Evolutionary conservation across 176 grass and related monocot genomes (phyloP).

Genomic region (Luzula sylvatica): DNA sequence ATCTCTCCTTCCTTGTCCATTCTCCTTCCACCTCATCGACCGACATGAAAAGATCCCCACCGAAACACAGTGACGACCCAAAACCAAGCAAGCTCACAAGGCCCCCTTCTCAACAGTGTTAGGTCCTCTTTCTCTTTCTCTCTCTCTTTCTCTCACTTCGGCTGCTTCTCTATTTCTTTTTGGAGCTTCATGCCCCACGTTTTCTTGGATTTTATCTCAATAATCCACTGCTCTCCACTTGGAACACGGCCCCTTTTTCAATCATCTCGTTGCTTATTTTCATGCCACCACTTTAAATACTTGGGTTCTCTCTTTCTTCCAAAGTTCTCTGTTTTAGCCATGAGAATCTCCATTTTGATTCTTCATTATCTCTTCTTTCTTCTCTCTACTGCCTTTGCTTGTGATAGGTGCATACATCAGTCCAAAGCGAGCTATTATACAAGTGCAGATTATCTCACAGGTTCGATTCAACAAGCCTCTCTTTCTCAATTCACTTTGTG

Average conservation of each 20-base stretch:
- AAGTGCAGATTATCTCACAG: slow-evolving; percentile 38
- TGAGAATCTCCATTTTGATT: neutral
- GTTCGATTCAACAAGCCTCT: neutral
- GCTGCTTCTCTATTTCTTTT: neutral
- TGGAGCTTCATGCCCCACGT: slow-evolving; percentile 13
- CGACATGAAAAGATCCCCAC: too few relatives aligned
- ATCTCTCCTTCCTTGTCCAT: neutral
- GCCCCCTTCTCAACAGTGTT: neutral
- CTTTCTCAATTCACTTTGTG: neutral
- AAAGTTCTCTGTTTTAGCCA: neutral
- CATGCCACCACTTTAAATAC: neutral
- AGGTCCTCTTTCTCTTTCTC: neutral
- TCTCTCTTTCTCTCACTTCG: neutral
- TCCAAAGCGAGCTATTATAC: slow-evolving; percentile 40
- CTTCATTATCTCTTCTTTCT: slow-evolving; percentile 18
- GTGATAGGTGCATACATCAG: slow-evolving; percentile 58
- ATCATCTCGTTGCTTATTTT: neutral
- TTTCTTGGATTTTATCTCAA: slow-evolving; percentile 10
- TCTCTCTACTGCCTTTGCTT: slow-evolving; percentile 30
- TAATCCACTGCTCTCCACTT: slow-evolving; percentile 17
- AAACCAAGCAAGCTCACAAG: neutral
- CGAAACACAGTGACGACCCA: neutral
- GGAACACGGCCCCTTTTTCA: neutral
- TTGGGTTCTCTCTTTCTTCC: neutral
- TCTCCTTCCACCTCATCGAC: too few relatives aligned